A percentile compares a stretch with the other conserved stretches of the same genome.
Conservation (phyloP, 2,329 filamentous ascomycete genomes). For the Cercospora brassicicola region DNA sequence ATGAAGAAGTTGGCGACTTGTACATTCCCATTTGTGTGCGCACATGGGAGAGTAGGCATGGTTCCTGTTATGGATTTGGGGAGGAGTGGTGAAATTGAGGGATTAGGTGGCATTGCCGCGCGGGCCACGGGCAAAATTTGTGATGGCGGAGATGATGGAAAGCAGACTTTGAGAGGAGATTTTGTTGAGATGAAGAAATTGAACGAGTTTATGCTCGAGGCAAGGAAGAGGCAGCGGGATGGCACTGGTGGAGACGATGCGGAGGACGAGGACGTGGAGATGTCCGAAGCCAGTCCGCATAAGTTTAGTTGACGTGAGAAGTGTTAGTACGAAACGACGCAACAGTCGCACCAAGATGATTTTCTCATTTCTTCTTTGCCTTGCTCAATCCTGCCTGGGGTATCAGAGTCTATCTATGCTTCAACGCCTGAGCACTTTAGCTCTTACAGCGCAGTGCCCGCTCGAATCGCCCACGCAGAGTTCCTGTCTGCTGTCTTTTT, state of each 20-base stretch:
- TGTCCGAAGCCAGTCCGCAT: slow-evolving; percentile 7
- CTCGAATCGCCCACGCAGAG: neutral
- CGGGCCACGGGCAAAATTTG: neutral
- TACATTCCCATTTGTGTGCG: slow-evolving; percentile 77
- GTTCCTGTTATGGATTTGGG: slow-evolving; percentile 44
- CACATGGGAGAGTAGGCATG: slow-evolving; percentile 65
- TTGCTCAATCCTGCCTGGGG: neutral
- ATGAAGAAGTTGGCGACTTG: slow-evolving; percentile 61
- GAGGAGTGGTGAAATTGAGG: neutral
- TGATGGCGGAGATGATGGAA: neutral
- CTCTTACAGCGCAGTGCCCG: neutral
- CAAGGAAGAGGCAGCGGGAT: neutral
- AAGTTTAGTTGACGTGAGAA: neutral
- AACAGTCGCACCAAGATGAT: neutral
- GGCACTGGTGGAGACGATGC: neutral
- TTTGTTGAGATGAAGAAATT: neutral
- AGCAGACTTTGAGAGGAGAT: neutral
- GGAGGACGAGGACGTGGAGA: slow-evolving; percentile 3
- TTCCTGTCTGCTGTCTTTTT: neutral
- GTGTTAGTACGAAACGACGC: neutral
- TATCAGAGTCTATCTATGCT: neutral
- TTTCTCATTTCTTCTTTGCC: neutral
- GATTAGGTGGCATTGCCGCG: neutral
- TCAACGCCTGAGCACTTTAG: neutral
- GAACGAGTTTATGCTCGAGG: neutral